These are phyloP conservation scores for Zygotorulaspora danielsina DNA, from an alignment of 805 yeast genomes.

Conservation along the genomic window DNA sequence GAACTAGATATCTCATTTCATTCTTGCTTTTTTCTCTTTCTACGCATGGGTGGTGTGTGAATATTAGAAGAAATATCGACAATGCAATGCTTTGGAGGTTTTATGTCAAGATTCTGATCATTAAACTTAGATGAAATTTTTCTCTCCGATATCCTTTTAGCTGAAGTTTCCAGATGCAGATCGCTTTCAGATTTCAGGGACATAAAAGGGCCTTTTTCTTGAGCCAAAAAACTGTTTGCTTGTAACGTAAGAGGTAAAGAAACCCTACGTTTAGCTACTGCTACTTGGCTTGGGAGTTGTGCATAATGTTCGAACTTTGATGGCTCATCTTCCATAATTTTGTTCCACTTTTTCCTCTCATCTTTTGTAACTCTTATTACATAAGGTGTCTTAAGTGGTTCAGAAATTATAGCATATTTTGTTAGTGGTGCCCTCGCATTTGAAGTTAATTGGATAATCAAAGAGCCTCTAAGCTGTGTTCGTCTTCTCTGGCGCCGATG, in stretches of 20 bases:
- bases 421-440: slow-evolving; percentile 5
- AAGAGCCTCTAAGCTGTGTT: slow-evolving; percentile 23
- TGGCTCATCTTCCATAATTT: slow-evolving; percentile 7
- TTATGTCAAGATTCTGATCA: too few relatives aligned
- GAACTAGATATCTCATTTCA: neutral
- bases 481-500: slow-evolving; percentile 18
- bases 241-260: slow-evolving; percentile 6
- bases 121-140: too few relatives aligned
- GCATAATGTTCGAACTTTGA: slow-evolving; percentile 14
- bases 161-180: too few relatives aligned
- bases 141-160: too few relatives aligned
- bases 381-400: slow-evolving; percentile 31
- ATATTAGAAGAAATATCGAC: too few relatives aligned
- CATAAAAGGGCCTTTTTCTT: too few relatives aligned
- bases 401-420: slow-evolving; percentile 28
- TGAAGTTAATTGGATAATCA: slow-evolving; percentile 22
- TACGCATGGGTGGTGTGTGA: slow-evolving; percentile 9
- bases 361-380: slow-evolving; percentile 20
- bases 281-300: slow-evolving; percentile 21
- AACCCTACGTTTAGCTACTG: slow-evolving; percentile 11
- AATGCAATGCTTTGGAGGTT: too few relatives aligned
- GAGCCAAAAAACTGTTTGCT: too few relatives aligned
- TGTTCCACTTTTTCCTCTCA: slow-evolving; percentile 24
- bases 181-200: too few relatives aligned
- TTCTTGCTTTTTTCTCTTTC: slow-evolving; percentile 5